Conservation (phyloP, 768 basidiomycete genomes). For the Cystofilobasidium ferigula region DNA sequence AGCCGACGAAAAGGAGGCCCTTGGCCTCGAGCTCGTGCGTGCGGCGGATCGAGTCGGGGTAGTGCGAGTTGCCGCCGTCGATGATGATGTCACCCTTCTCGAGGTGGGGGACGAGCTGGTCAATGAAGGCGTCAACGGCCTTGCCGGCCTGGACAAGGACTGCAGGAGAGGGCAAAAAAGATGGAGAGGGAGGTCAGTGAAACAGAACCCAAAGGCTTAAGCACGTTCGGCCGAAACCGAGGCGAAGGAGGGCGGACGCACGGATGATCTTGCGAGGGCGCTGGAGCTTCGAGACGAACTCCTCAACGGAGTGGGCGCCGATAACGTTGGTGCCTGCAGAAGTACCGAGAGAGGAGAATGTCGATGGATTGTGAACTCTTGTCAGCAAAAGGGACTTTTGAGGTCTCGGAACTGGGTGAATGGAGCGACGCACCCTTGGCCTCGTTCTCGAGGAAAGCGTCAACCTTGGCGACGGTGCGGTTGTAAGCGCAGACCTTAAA, state of each 20-base stretch:
- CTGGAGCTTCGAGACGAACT: slow-evolving; percentile 85
- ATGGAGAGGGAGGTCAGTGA: not conserved
- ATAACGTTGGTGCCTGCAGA: slow-evolving; percentile 77
- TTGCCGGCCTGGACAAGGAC: slow-evolving; percentile 87
- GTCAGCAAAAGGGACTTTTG: not conserved
- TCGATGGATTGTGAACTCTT: not conserved
- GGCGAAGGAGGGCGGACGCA: not conserved
- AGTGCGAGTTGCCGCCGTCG: slow-evolving; percentile 98
- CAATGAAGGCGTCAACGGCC: slow-evolving; percentile 93
- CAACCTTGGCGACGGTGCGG: slow-evolving; percentile 92
- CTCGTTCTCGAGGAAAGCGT: slow-evolving; percentile 87
- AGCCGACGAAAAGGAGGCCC: slow-evolving; percentile 92
- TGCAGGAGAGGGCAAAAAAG: not conserved
- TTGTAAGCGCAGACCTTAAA: slow-evolving; percentile 96
- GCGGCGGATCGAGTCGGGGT: slow-evolving; percentile 94
- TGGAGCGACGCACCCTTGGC: slow-evolving; percentile 92
- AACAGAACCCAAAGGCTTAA: not conserved
- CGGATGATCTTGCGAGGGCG: slow-evolving; percentile 71
- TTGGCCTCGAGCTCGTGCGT: slow-evolving; percentile 83
- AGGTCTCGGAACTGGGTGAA: slow-evolving; percentile 7
- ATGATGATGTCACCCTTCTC: slow-evolving; percentile 97
- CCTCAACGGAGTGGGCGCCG: slow-evolving; percentile 86
- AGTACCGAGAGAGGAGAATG: slow-evolving; percentile 25
- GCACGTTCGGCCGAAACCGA: not conserved
- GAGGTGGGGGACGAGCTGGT: slow-evolving; percentile 73